Percentiles rank a stretch among this genome's conserved stretches.
phyloP scores from a whole-genome alignment of 805 yeast genomes.

The Candida nemodendra region DNA sequence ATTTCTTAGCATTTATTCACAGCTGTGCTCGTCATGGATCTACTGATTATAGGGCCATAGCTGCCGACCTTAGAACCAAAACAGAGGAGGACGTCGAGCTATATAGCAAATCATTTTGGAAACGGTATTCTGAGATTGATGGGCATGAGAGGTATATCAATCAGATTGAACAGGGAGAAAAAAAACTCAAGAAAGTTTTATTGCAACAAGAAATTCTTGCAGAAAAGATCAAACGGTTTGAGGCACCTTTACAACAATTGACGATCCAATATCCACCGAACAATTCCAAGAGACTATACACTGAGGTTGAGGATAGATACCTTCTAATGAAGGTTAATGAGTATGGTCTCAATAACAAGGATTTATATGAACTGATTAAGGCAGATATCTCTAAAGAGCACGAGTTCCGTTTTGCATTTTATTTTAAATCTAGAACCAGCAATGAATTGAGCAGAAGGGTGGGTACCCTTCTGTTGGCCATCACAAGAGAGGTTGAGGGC shows the following conservation, averaged over 20 bases:
- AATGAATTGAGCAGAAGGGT: slow-evolving; percentile 72
- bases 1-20: slow-evolving; percentile 68
- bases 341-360: slow-evolving; percentile 59
- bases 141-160: slow-evolving; percentile 68
- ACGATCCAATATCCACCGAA: slow-evolving; percentile 77
- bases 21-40: slow-evolving; percentile 69
- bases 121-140: slow-evolving; percentile 54
- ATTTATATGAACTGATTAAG: slow-evolving; percentile 61
- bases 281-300: slow-evolving; percentile 71
- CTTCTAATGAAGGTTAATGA: slow-evolving; percentile 59
- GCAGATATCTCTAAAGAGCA: slow-evolving; percentile 60
- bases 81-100: slow-evolving; percentile 55
- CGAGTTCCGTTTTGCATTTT: slow-evolving; percentile 72
- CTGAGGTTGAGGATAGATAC: slow-evolving; percentile 69
- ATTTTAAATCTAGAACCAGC: slow-evolving; percentile 64
- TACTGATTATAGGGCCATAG: slow-evolving; percentile 45
- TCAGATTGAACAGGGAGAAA: slow-evolving; percentile 75
- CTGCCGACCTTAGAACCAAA: slow-evolving; percentile 56
- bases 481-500: slow-evolving; percentile 68
- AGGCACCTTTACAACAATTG: slow-evolving; percentile 63
- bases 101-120: slow-evolving; percentile 66
- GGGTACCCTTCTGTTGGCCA: slow-evolving; percentile 62
- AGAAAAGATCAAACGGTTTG: slow-evolving; percentile 49
- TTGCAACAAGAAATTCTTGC: slow-evolving; percentile 57
- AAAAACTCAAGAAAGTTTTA: slow-evolving; percentile 53